Evolutionary conservation across 768 basidiomycete genomes (phyloP).

Genomic region (Lentinula edodes): DNA sequence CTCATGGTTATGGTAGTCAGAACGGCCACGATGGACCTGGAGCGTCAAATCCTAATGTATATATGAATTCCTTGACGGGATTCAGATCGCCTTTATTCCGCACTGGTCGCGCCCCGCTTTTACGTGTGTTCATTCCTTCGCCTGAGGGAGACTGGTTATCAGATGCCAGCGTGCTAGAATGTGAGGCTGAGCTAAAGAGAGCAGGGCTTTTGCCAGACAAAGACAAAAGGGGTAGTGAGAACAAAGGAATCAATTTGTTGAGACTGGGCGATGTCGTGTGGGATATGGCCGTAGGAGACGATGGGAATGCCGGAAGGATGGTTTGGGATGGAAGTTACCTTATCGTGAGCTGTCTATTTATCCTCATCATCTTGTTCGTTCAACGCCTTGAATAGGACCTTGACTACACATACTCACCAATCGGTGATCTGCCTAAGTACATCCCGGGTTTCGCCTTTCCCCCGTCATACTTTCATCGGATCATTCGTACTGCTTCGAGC

Average conservation of each 20-base stretch:
- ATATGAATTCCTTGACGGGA: neutral
- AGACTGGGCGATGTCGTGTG: slow-evolving; percentile 79
- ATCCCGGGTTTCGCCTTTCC: slow-evolving; percentile 76
- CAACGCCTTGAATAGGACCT: slow-evolving; percentile 54
- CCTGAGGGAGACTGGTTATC: slow-evolving; percentile 85
- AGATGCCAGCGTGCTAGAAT: slow-evolving; percentile 72
- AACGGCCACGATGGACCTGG: neutral
- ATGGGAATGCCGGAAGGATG: slow-evolving; percentile 77
- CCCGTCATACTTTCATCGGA: slow-evolving; percentile 86
- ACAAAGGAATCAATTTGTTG: slow-evolving; percentile 30
- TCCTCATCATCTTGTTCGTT: neutral
- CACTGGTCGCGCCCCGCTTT: slow-evolving; percentile 64
- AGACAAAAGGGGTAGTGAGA: neutral
- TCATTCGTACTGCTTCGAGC: slow-evolving; percentile 55
- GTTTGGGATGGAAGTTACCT: slow-evolving; percentile 89
- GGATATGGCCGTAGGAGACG: slow-evolving; percentile 83
- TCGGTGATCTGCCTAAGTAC: slow-evolving; percentile 77
- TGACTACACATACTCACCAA: slow-evolving; percentile 73
- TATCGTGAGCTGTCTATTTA: slow-evolving; percentile 49
- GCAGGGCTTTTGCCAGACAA: slow-evolving; percentile 44
- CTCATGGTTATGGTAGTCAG: slow-evolving; percentile 12
- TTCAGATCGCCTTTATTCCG: slow-evolving; percentile 65
- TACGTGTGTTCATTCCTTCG: slow-evolving; percentile 81
- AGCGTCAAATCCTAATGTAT: neutral
- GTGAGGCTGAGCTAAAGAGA: slow-evolving; percentile 72